Percentiles rank a stretch among this genome's conserved stretches.
These are phyloP conservation scores for Penicillium sp. DNA, from an alignment of 2,329 filamentous ascomycete genomes.

Conservation along the genomic window DNA sequence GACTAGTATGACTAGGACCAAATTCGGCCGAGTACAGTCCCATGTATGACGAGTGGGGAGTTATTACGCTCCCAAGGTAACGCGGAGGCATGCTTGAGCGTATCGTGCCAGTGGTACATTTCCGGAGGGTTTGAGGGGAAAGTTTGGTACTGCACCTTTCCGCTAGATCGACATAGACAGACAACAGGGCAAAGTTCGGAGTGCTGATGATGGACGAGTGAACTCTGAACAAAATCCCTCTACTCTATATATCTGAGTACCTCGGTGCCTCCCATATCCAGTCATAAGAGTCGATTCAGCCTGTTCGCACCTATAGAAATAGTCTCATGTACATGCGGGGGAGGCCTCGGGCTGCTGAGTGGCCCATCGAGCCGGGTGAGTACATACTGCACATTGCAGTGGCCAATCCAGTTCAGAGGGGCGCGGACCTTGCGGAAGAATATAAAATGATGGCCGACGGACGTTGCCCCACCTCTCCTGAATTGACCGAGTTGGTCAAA, in stretches of 20 bases:
- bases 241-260: neutral
- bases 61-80: conserved; percentile 16
- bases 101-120: conserved; percentile 13
- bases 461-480: conserved; percentile 25
- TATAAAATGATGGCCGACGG: conserved; percentile 10
- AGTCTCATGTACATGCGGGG: conserved; percentile 5
- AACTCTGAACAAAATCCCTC: neutral
- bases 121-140: conserved; percentile 15
- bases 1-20: neutral
- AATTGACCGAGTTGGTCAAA: conserved; percentile 27
- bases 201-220: no score
- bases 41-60: conserved; percentile 16
- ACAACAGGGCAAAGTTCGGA: neutral
- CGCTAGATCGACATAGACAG: neutral
- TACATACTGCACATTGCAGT: conserved; percentile 1
- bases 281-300: neutral
- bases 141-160: neutral
- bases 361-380: neutral
- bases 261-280: neutral
- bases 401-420: conserved; percentile 8
- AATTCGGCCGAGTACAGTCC: conserved; percentile 2
- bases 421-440: conserved; percentile 22
- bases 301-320: neutral
- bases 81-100: conserved; percentile 7
- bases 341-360: conserved; percentile 2